A percentile compares a stretch with the other conserved stretches of the same genome.
These are phyloP conservation scores for Tilletia caries DNA, from an alignment of 1,284 basidiomycete genomes.

Conservation along the genomic window DNA sequence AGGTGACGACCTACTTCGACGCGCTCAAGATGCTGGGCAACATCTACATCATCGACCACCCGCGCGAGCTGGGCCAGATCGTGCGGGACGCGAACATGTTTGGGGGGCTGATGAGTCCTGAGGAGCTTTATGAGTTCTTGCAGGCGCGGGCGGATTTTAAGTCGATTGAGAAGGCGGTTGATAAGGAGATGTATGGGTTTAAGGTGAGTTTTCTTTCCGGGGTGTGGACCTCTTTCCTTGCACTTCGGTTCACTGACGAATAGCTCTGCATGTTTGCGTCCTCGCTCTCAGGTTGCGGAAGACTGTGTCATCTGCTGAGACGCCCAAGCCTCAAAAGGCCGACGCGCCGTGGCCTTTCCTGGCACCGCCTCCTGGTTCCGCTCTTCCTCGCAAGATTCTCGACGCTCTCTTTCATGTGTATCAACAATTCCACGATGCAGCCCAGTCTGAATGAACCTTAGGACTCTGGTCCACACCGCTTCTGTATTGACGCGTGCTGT, in stretches of 20 bases:
- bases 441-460: too few relatives aligned
- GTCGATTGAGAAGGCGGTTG: constrained; percentile 45
- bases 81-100: constrained; percentile 89
- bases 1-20: constrained; percentile 80
- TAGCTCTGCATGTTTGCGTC: too few relatives aligned
- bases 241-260: neutral
- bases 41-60: constrained; percentile 69
- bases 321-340: too few relatives aligned
- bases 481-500: too few relatives aligned
- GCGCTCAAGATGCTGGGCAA: constrained; percentile 94
- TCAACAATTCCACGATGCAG: too few relatives aligned
- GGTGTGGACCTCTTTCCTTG: neutral
- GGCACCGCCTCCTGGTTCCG: neutral
- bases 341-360: neutral
- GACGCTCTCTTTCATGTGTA: too few relatives aligned
- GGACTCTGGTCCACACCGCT: too few relatives aligned
- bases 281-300: neutral
- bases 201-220: constrained; percentile 27
- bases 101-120: constrained; percentile 77
- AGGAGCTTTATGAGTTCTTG: constrained; percentile 60
- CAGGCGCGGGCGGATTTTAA: constrained; percentile 43
- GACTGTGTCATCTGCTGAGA: constrained; percentile 16
- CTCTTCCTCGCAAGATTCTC: too few relatives aligned
- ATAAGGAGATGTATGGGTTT: constrained; percentile 53
- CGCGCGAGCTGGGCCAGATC: constrained; percentile 86